Base-by-base conservation (phyloP, 2,329 filamentous ascomycete genomes). In the Tolypocladium ophioglossoides region DNA sequence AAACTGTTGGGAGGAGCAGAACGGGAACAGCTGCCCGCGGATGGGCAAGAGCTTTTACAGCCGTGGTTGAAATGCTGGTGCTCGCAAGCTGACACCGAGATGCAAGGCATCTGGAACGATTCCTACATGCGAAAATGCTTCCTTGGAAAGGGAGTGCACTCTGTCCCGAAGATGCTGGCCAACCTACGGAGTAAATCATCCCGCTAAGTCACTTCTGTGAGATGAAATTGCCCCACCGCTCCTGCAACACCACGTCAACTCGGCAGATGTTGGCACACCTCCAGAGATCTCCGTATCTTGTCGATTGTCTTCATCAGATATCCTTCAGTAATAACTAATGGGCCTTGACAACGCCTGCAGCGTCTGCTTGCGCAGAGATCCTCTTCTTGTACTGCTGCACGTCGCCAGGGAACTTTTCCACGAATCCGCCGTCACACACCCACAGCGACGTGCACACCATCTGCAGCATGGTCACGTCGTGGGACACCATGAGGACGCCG, bases 401-500 rank as follows among this genome's bases (percentile, higher is more conserved):
- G 63, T 95, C 91, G 37, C 94, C 94, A 57, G 87, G 84, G 74
- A 99, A 99, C 75, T 96, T 91, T 80, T 95, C 90, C 22, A 99
- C 91, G 1, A 86, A 94, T 11, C 94, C 94, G 56, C 86, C 78
- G 69, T 99, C 94, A 67, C 94, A 99, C 58, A 99, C 92, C 94
- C 94, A 99, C 66, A 99, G 74, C 68, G 86, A 94, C 51, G 79
- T 94, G 72, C 94, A 99, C 39, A 99, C 94, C 52, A 88, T 95
- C 76, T 96, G 91, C 70, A 99, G 71, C 90, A 99, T 96, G 1
- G 94, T 97, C 53, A 99, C 94, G 68, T 99, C 94, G 86, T 99
- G 94, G 66, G 89, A 95, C 55, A 99, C 94, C 91, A 99, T 97
- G 64, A 99, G 76, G 54, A 99, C 91, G 69, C 94, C 94, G 57